Evolutionary conservation across 2,329 filamentous ascomycete genomes (phyloP).

Genomic region (Hirsutella thompsonii): DNA sequence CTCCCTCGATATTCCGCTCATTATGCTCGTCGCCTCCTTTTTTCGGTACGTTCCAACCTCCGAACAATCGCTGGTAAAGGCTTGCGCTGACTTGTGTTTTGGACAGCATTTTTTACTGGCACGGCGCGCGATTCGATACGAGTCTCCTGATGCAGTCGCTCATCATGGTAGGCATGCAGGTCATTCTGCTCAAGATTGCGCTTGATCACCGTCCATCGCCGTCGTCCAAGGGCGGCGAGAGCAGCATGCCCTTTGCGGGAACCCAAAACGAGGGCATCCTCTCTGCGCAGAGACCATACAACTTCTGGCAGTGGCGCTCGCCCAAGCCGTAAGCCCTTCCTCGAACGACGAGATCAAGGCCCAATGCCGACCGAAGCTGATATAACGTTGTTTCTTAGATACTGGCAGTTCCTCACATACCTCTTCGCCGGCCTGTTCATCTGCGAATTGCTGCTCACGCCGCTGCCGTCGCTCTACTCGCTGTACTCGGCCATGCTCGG

Average conservation of each 20-base stretch:
- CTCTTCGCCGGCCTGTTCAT: conserved; percentile 47
- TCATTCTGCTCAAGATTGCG: conserved; percentile 52
- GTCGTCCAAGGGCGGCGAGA: conserved; percentile 46
- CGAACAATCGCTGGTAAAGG: neutral
- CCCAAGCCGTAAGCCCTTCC: conserved; percentile 44
- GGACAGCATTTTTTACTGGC: conserved; percentile 55
- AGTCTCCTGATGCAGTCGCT: conserved; percentile 52
- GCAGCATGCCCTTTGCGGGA: conserved; percentile 49
- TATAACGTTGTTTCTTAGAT: conserved; percentile 27
- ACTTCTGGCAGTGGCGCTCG: conserved; percentile 74
- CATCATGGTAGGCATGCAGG: conserved; percentile 52
- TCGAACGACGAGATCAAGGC: neutral
- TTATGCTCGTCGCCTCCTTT: conserved; percentile 58
- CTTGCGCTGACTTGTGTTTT: conserved; percentile 8
- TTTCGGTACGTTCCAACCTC: conserved; percentile 36
- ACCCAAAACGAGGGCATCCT: conserved; percentile 22
- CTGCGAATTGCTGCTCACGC: conserved; percentile 54
- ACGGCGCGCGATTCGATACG: conserved; percentile 50
- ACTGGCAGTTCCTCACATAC: conserved; percentile 68
- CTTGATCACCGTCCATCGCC: conserved; percentile 53
- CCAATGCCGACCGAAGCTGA: neutral
- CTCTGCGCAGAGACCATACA: conserved; percentile 47
- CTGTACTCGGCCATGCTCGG: conserved; percentile 58
- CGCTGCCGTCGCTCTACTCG: conserved; percentile 42
- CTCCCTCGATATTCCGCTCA: conserved; percentile 58